A percentile compares a stretch with the other conserved stretches of the same genome.
Conservation (phyloP, 1,284 basidiomycete species). For the Tylopilus sp. region DNA sequence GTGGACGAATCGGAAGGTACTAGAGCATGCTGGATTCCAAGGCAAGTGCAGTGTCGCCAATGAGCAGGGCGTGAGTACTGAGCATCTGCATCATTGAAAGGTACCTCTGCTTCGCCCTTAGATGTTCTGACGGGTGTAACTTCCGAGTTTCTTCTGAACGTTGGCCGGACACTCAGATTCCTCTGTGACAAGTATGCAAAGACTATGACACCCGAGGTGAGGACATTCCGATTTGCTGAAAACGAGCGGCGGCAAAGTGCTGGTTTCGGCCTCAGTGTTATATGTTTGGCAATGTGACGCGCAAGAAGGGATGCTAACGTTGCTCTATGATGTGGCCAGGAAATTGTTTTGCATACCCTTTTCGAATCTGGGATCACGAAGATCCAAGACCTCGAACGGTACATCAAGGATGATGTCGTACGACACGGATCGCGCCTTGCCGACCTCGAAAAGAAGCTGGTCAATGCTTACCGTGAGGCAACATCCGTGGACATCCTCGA, state of each 20-base stretch:
- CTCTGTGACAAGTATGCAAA: conserved; percentile 77
- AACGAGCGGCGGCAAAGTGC: background rate
- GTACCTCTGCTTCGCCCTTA: conserved; percentile 64
- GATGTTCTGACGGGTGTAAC: conserved; percentile 81
- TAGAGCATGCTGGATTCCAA: conserved; percentile 89
- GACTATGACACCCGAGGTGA: conserved; percentile 79
- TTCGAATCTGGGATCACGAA: conserved; percentile 82
- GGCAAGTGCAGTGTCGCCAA: conserved; percentile 43
- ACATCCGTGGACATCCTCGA: conserved; percentile 62
- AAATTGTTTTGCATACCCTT: conserved; percentile 88
- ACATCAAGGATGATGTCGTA: conserved; percentile 87
- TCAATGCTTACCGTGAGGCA: conserved; percentile 78
- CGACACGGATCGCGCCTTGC: conserved; percentile 73
- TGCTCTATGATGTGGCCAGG: conserved; percentile 43
- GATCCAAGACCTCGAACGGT: conserved; percentile 76
- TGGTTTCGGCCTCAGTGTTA: background rate
- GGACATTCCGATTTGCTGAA: conserved; percentile 19
- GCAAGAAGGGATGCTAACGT: conserved; percentile 5
- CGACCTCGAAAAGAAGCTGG: conserved; percentile 84
- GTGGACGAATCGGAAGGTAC: conserved; percentile 69
- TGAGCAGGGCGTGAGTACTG: background rate
- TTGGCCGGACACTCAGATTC: conserved; percentile 83
- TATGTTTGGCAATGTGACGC: conserved; percentile 1
- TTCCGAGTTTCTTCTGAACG: conserved; percentile 78
- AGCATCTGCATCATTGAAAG: conserved; percentile 33